Percentiles rank a stretch among this genome's conserved stretches.
phyloP scores from a whole-genome alignment of 768 basidiomycete species.

The Lyophyllum atratum region DNA sequence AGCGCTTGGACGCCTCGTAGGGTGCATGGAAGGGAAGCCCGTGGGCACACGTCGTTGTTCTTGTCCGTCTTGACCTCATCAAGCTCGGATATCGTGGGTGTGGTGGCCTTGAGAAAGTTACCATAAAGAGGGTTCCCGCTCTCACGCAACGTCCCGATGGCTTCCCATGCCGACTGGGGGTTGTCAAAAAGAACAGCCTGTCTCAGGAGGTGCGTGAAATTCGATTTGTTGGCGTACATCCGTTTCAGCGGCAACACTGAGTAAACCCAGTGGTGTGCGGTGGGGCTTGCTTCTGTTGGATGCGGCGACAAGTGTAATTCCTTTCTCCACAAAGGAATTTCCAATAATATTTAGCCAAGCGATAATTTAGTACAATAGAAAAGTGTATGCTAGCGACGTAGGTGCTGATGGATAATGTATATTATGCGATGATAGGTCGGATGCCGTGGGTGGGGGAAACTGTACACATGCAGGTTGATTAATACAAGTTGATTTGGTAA shows the following conservation, averaged over 20 bases:
- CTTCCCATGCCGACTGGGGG: slow-evolving; percentile 11
- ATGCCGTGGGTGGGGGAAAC: slow-evolving; percentile 1
- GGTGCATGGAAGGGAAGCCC: slow-evolving; percentile 12
- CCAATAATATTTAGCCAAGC: not conserved
- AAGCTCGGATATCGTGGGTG: slow-evolving; percentile 16
- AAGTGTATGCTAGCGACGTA: slow-evolving; percentile 12
- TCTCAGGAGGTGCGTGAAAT: slow-evolving; percentile 8
- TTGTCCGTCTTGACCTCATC: slow-evolving; percentile 11
- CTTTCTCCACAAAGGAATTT: not conserved
- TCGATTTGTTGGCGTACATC: slow-evolving; percentile 2
- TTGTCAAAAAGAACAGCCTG: slow-evolving; percentile 7
- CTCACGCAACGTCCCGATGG: slow-evolving; percentile 16
- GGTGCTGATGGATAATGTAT: slow-evolving; percentile 9
- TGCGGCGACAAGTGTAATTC: slow-evolving; percentile 4
- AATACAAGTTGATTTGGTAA: slow-evolving; percentile 19
- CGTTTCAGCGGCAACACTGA: slow-evolving; percentile 5
- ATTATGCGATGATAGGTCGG: slow-evolving; percentile 16
- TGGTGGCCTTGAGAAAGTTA: slow-evolving; percentile 17
- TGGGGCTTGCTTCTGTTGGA: not conserved
- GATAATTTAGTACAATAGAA: slow-evolving; percentile 12
- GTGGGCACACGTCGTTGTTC: slow-evolving; percentile 7
- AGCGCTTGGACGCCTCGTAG: slow-evolving; percentile 7
- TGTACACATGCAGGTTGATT: slow-evolving; percentile 19
- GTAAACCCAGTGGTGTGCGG: not conserved
- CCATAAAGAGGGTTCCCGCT: slow-evolving; percentile 9